phyloP scores from a whole-genome alignment of 371 early-diverging fungal genomes.

The Actinomortierella wolfii region DNA sequence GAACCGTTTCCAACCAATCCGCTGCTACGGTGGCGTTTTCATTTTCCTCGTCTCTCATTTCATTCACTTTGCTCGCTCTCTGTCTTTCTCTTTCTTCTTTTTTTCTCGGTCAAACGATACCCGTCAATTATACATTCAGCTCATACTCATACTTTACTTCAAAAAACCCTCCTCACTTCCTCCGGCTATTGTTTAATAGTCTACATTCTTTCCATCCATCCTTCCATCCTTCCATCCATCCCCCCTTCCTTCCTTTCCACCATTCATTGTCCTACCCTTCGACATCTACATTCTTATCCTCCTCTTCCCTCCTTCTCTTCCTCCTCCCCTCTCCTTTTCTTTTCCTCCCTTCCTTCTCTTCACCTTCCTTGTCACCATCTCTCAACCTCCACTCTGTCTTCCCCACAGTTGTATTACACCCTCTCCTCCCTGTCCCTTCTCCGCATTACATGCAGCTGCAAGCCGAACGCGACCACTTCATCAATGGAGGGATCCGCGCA shows the following conservation, averaged over 20 bases:
- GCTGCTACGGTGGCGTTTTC: no score
- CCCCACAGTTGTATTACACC: background rate
- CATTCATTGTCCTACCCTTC: background rate
- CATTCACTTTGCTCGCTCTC: no score
- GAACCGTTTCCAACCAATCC: no score
- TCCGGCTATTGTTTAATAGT: background rate
- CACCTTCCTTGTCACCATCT: background rate
- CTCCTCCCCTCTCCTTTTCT: background rate
- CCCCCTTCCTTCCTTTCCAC: background rate
- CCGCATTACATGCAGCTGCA: slow-evolving; percentile 34
- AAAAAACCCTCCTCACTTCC: background rate
- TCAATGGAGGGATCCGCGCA: slow-evolving; percentile 25
- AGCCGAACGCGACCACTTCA: slow-evolving; percentile 43
- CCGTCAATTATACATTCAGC: no score
- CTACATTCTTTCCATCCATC: background rate
- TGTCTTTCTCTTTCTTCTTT: no score
- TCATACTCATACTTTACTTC: background rate
- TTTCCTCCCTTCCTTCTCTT: background rate
- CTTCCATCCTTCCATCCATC: background rate
- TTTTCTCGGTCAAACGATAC: no score
- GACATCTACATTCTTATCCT: background rate
- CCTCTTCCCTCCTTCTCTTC: background rate
- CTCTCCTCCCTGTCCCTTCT: background rate
- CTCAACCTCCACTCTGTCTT: background rate
- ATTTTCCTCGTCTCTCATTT: no score